These are phyloP conservation scores for Sedum album DNA, from an alignment of 164 flowering plant species.

Conservation along the genomic window DNA sequence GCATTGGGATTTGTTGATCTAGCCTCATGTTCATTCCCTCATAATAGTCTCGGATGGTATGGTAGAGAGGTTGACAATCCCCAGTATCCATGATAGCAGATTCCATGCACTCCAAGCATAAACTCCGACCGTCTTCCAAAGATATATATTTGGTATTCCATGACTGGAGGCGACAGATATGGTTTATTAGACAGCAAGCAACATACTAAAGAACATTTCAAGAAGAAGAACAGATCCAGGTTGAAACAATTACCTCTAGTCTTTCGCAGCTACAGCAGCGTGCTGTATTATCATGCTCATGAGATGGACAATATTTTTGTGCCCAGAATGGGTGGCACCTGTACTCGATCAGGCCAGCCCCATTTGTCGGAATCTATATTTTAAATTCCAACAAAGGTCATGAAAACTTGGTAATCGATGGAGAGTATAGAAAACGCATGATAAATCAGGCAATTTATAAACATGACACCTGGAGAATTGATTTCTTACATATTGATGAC, in stretches of 20 bases:
- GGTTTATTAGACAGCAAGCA: neutral
- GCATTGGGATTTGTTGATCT: constrained; percentile 89
- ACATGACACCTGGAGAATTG: neutral
- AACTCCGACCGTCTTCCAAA: constrained; percentile 75
- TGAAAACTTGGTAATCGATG: neutral
- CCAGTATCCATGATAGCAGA: constrained; percentile 93
- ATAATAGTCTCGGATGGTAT: constrained; percentile 76
- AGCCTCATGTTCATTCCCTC: constrained; percentile 96
- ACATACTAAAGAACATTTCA: neutral
- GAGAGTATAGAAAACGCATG: neutral
- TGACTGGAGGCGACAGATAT: constrained; percentile 30
- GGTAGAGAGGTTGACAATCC: constrained; percentile 89
- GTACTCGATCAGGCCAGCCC: constrained; percentile 86
- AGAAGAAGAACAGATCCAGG: neutral
- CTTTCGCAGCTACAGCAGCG: constrained; percentile 97
- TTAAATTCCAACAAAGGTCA: neutral
- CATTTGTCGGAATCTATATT: constrained; percentile 82
- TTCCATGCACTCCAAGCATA: constrained; percentile 93
- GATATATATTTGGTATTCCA: constrained; percentile 55
- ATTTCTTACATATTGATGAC: constrained; percentile 78
- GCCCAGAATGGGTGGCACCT: constrained; percentile 93
- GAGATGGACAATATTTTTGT: constrained; percentile 92
- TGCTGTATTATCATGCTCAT: constrained; percentile 74
- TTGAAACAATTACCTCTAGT: constrained; percentile 54
- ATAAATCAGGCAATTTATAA: neutral